phyloP scores from a whole-genome alignment of 495 filamentous ascomycete species.

The Chaetomium cochliodes region DNA sequence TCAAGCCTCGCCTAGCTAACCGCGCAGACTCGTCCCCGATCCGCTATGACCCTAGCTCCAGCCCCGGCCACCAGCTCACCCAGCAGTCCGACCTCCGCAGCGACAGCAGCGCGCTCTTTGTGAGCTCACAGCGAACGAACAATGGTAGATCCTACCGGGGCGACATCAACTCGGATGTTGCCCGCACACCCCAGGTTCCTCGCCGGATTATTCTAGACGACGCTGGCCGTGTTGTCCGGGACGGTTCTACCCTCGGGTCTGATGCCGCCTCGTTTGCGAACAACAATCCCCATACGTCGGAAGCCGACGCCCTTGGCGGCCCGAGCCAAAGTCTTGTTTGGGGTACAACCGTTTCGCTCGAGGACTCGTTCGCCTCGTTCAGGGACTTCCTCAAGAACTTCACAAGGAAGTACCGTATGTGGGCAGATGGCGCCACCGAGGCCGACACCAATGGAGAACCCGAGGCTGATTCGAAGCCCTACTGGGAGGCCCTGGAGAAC shows the following conservation, averaged over 20 bases:
- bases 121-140: conserved; percentile 60
- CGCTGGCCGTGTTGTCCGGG: conserved; percentile 66
- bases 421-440: conserved; percentile 76
- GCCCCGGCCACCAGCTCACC: conserved; percentile 61
- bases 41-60: conserved; percentile 82
- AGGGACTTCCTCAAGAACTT: conserved; percentile 90
- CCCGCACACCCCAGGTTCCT: conserved; percentile 62
- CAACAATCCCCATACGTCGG: conserved; percentile 81
- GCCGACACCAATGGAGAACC: conserved; percentile 65
- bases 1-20: conserved; percentile 1
- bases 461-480: conserved; percentile 67
- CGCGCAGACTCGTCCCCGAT: conserved; percentile 82
- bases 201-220: conserved; percentile 79
- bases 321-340: conserved; percentile 81
- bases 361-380: conserved; percentile 81
- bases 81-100: conserved; percentile 67
- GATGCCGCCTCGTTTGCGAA: conserved; percentile 86
- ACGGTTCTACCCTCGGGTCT: too few relatives aligned
- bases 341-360: conserved; percentile 95
- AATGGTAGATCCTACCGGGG: conserved; percentile 65
- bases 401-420: conserved; percentile 88
- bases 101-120: conserved; percentile 83
- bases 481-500: conserved; percentile 80
- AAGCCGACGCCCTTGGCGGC: conserved; percentile 83
- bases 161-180: conserved; percentile 77